Conservation (phyloP, 2,329 filamentous ascomycete species). For the Nakataea oryzae region DNA sequence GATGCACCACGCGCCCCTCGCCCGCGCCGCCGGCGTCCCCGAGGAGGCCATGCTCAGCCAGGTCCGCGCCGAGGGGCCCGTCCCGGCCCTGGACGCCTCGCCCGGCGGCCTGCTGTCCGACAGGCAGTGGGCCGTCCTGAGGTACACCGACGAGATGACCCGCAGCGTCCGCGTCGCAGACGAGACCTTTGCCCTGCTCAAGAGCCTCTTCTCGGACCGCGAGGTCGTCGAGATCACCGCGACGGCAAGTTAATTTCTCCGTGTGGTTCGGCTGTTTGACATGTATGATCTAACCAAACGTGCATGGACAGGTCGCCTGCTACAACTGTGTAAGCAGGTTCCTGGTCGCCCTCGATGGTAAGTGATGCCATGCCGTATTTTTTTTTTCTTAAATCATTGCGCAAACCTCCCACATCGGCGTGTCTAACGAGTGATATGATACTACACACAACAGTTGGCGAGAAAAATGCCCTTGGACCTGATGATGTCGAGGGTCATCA, state of each 20-base stretch:
- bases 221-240: conserved; percentile 76
- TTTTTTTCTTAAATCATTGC: not conserved
- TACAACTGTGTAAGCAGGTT: conserved; percentile 85
- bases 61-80: conserved; percentile 21
- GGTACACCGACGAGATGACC: conserved; percentile 80
- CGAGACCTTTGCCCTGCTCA: conserved; percentile 54
- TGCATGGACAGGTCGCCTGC: conserved; percentile 42
- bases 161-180: conserved; percentile 59
- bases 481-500: conserved; percentile 22
- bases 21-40: conserved; percentile 44
- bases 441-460: conserved; percentile 33
- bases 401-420: not conserved
- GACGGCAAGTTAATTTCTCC: conserved; percentile 37
- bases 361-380: conserved; percentile 17
- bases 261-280: not conserved
- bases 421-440: not conserved
- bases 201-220: conserved; percentile 50
- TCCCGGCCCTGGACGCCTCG: conserved; percentile 14
- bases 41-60: conserved; percentile 34
- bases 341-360: conserved; percentile 69
- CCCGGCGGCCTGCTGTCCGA: conserved; percentile 32
- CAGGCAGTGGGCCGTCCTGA: conserved; percentile 57
- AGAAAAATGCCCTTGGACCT: conserved; percentile 43
- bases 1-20: conserved; percentile 65
- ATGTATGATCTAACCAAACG: not conserved